phyloP scores from a whole-genome alignment of 2,329 filamentous ascomycete species.

The Elsinoe necatrix region DNA sequence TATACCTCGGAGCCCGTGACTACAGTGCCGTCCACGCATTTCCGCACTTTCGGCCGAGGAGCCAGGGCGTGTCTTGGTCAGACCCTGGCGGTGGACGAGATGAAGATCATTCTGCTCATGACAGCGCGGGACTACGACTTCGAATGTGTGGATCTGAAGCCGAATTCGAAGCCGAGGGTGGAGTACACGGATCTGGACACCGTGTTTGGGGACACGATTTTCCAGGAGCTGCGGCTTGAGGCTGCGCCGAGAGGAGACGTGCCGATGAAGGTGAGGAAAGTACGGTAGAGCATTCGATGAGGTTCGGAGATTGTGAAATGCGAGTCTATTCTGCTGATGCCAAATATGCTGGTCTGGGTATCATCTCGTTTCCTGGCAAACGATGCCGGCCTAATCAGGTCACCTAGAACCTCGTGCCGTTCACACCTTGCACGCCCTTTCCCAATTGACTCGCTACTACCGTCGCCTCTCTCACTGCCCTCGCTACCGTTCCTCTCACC shows the following conservation, averaged over 20 bases:
- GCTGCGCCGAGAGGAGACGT: background rate
- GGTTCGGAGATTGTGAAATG: too few relatives aligned
- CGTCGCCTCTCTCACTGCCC: constrained; percentile 62
- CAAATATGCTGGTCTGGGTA: background rate
- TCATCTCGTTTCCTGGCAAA: background rate
- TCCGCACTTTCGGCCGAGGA: background rate
- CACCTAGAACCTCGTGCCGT: constrained; percentile 29
- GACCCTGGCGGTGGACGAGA: background rate
- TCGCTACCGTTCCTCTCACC: constrained; percentile 57
- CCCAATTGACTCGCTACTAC: constrained; percentile 60
- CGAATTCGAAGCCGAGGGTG: background rate
- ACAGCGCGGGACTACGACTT: background rate
- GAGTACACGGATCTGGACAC: background rate
- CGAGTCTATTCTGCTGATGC: background rate
- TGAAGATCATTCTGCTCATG: background rate
- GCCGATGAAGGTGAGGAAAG: background rate
- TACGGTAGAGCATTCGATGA: background rate
- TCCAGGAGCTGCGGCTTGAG: background rate
- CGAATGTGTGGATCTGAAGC: background rate
- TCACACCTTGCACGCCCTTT: constrained; percentile 44
- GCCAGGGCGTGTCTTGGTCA: background rate
- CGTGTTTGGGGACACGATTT: background rate
- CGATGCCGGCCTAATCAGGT: background rate
- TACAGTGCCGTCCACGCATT: background rate
- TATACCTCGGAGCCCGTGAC: background rate